These are phyloP conservation scores for Penicillium olsonii DNA, from an alignment of 2,329 filamentous ascomycete genomes.

Conservation along the genomic window DNA sequence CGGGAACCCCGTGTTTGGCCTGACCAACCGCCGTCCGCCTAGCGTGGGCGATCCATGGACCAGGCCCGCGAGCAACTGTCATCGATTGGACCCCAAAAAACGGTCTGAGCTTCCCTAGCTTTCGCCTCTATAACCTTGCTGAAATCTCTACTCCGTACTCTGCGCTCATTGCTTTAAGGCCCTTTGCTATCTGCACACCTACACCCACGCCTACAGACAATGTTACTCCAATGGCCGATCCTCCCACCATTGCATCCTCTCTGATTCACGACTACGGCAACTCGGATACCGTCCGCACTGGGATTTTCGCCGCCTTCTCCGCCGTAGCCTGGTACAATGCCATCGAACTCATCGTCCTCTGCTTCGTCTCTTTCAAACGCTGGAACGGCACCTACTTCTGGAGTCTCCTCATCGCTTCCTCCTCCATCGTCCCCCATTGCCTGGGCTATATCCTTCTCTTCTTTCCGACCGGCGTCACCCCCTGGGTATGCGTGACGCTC, in stretches of 20 bases:
- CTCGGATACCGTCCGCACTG: constrained; percentile 3
- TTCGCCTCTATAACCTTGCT: no score
- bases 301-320: constrained; percentile 22
- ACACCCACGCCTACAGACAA: constrained; percentile 8
- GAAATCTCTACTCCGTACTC: neutral
- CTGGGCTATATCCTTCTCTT: constrained; percentile 48
- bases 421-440: constrained; percentile 42
- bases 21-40: neutral
- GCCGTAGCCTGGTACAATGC: constrained; percentile 27
- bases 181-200: no score
- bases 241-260: constrained; percentile 5
- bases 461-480: constrained; percentile 33
- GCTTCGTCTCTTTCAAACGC: constrained; percentile 47
- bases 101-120: neutral
- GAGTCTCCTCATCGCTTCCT: constrained; percentile 45
- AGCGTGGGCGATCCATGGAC: neutral
- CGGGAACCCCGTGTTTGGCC: neutral
- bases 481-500: constrained; percentile 39
- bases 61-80: constrained; percentile 5
- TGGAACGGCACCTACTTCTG: constrained; percentile 50
- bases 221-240: constrained; percentile 21
- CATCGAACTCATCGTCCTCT: constrained; percentile 35
- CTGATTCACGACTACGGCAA: constrained; percentile 4
- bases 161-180: neutral
- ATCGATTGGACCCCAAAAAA: neutral